phyloP scores from a whole-genome alignment of 1,284 basidiomycete species.

The Coniophora puteana region DNA sequence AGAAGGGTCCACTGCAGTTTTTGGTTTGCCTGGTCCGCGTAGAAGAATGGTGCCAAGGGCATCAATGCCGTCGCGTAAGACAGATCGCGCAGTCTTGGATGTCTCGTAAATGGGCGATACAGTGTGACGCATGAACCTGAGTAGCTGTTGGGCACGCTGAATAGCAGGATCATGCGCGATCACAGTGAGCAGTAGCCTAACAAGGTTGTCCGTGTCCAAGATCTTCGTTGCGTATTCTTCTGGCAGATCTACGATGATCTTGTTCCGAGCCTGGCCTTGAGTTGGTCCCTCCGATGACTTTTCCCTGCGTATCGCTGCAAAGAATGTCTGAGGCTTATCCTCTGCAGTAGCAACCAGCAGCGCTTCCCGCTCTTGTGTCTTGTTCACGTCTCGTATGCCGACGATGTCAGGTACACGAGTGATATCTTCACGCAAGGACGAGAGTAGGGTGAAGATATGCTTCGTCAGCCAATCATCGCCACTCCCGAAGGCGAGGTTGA shows the following conservation, averaged over 20 bases:
- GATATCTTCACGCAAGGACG: constrained; percentile 43
- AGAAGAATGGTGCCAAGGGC: constrained; percentile 61
- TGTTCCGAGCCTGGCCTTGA: too few species aligned
- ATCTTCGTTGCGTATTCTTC: constrained; percentile 60
- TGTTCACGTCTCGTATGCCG: constrained; percentile 66
- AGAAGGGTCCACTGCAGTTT: constrained; percentile 21
- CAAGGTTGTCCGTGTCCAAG: constrained; percentile 64
- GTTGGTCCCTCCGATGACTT: too few species aligned
- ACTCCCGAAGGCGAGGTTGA: constrained; percentile 46
- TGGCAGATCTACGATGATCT: constrained; percentile 43
- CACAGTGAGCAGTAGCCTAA: constrained; percentile 73
- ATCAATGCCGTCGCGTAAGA: constrained; percentile 66
- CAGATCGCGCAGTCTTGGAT: constrained; percentile 43
- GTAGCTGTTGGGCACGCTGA: constrained; percentile 63
- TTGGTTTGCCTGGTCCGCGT: constrained; percentile 44
- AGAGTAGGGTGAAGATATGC: constrained; percentile 52
- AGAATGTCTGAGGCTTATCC: constrained; percentile 61
- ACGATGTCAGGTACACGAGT: constrained; percentile 51
- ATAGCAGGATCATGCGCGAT: constrained; percentile 74
- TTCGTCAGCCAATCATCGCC: constrained; percentile 49
- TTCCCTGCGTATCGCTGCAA: constrained; percentile 50
- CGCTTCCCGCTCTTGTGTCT: constrained; percentile 67
- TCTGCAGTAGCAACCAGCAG: constrained; percentile 67
- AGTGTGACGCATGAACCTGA: constrained; percentile 58
- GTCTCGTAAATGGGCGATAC: constrained; percentile 57